A percentile compares a stretch with the other conserved stretches of the same genome.
phyloP scores from a whole-genome alignment of 1,284 basidiomycete genomes.

The Jaminaea rosea region DNA sequence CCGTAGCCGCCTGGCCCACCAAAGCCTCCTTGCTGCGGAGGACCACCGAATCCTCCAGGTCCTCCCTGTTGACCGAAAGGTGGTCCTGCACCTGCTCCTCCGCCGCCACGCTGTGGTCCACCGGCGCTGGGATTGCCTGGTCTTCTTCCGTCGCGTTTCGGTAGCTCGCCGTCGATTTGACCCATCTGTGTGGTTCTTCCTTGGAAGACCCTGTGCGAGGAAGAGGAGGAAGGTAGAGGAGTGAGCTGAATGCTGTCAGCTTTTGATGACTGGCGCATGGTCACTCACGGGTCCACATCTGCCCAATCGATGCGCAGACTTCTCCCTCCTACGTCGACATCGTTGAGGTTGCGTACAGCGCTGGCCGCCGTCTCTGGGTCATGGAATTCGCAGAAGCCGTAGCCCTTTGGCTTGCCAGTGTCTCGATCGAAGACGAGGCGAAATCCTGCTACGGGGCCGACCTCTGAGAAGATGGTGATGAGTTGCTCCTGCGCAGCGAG shows the following conservation, averaged over 20 bases:
- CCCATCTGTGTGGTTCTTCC: slow-evolving; percentile 36
- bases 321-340: slow-evolving; percentile 67
- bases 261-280: too few relatives aligned
- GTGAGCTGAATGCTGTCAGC: too few relatives aligned
- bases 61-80: too few relatives aligned
- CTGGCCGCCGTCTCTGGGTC: slow-evolving; percentile 84
- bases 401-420: slow-evolving; percentile 90
- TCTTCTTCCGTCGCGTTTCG: slow-evolving; percentile 15
- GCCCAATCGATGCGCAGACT: slow-evolving; percentile 70
- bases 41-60: slow-evolving; percentile 4
- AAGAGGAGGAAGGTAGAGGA: too few relatives aligned
- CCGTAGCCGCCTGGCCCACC: slow-evolving; percentile 12
- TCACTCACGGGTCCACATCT: slow-evolving; percentile 50
- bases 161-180: slow-evolving; percentile 28
- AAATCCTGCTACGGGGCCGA: slow-evolving; percentile 43
- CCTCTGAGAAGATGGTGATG: slow-evolving; percentile 41
- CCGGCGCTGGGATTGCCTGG: slow-evolving; percentile 10
- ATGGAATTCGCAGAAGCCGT: slow-evolving; percentile 90
- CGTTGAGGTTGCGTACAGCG: slow-evolving; percentile 77
- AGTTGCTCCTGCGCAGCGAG: too few relatives aligned
- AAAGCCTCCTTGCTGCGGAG: slow-evolving; percentile 5
- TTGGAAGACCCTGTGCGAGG: slow-evolving; percentile 23
- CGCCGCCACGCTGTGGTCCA: too few relatives aligned
- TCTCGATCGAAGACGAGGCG: slow-evolving; percentile 75
- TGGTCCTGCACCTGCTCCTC: too few relatives aligned